Evolutionary conservation across 768 basidiomycete species (phyloP).

Genomic region (Termitomyces sp.): DNA sequence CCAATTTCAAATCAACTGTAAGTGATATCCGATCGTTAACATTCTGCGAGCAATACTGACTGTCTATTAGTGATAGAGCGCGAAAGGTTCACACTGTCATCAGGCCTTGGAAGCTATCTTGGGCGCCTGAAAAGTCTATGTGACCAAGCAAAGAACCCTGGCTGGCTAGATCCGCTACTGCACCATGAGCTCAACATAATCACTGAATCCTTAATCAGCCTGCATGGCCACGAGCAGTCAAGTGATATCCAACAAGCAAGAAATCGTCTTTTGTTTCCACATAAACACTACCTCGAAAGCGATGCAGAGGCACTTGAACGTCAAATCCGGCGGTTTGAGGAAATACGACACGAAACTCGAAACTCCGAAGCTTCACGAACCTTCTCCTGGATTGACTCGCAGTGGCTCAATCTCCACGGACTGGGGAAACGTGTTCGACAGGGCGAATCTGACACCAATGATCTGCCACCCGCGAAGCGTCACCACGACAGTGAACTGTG

Average conservation of each 20-base stretch:
- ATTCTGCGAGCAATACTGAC: not conserved
- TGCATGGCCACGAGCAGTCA: not conserved
- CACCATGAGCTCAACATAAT: not conserved
- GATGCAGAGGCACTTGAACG: not conserved
- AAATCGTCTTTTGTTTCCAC: not conserved
- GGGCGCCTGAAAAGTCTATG: not conserved
- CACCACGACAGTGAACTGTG: not conserved
- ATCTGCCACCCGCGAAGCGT: not conserved
- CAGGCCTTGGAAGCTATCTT: not conserved
- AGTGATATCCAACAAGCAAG: not conserved
- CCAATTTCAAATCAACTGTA: not conserved
- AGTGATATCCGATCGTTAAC: not conserved
- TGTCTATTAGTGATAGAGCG: not conserved
- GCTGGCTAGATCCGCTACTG: not conserved
- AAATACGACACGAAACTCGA: not conserved
- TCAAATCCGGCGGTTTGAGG: not conserved
- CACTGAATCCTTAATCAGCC: not conserved
- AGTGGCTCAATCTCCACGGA: not conserved
- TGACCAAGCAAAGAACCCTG: not conserved
- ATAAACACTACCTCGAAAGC: not conserved
- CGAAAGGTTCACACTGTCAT: not conserved
- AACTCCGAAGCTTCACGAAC: not conserved
- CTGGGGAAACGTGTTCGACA: not conserved
- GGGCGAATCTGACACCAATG: not conserved
- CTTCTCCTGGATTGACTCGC: not conserved